Conservation (phyloP, 805 yeast species). For the Grigorovia yakushimaensis region DNA sequence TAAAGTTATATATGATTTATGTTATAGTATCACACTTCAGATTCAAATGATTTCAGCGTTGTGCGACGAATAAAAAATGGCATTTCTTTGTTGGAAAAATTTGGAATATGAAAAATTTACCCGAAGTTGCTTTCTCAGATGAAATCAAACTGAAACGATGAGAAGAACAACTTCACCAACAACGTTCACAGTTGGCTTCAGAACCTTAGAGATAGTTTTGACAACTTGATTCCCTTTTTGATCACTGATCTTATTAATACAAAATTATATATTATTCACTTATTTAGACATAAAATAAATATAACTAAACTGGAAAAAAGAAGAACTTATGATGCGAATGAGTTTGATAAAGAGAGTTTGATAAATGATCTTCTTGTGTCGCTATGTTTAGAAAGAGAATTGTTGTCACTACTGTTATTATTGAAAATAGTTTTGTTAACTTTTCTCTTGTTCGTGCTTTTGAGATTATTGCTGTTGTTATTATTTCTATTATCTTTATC, state of each 20-base stretch:
- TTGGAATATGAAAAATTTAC: too few relatives aligned
- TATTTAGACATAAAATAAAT: background rate
- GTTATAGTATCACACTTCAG: too few relatives aligned
- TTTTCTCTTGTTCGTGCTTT: background rate
- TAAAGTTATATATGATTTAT: too few relatives aligned
- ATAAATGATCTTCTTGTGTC: slow-evolving; percentile 4
- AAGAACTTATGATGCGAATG: slow-evolving; percentile 2
- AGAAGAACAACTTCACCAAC: too few relatives aligned
- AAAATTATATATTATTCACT: background rate
- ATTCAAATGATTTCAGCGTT: too few relatives aligned
- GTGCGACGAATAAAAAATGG: too few relatives aligned
- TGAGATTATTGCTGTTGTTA: background rate
- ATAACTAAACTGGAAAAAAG: background rate
- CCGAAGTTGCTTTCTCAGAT: too few relatives aligned
- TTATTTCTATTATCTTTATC: background rate
- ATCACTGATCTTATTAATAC: background rate
- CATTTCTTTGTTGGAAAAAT: too few relatives aligned
- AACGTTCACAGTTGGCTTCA: too few relatives aligned
- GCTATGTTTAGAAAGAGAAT: background rate
- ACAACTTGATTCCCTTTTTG: too few relatives aligned
- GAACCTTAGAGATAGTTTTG: too few relatives aligned
- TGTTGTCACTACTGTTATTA: background rate
- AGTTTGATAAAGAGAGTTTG: slow-evolving; percentile 5
- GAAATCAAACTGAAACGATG: too few relatives aligned
- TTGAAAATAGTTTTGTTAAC: background rate